phyloP scores from a whole-genome alignment of 495 filamentous ascomycete species.

The Neurospora sp. region DNA sequence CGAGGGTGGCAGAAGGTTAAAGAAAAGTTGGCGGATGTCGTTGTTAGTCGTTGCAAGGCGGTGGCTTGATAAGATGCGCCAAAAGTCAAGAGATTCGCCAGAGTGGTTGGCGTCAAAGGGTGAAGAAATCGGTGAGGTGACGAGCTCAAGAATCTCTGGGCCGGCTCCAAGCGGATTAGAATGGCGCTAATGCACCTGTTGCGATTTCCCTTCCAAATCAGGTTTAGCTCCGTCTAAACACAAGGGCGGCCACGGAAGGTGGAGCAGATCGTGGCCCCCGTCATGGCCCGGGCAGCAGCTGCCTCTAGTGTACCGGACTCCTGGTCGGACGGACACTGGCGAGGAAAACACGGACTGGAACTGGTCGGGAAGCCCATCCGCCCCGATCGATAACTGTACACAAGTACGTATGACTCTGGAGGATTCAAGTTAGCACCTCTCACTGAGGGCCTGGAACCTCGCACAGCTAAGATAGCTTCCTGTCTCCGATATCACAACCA shows the following conservation, averaged over 20 bases:
- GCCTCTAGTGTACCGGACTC: not conserved
- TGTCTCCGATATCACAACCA: not conserved
- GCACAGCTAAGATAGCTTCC: not conserved
- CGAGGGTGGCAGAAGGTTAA: not conserved
- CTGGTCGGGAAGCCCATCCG: not conserved
- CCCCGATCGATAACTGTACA: not conserved
- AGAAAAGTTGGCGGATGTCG: not conserved
- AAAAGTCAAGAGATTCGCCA: not conserved
- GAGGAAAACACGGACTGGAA: not conserved
- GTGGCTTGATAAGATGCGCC: not conserved
- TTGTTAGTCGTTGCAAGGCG: not conserved
- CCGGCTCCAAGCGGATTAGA: not conserved
- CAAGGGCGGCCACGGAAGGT: not conserved
- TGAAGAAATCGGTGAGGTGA: not conserved
- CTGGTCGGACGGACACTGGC: not conserved
- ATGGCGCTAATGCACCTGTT: not conserved
- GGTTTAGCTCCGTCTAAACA: not conserved
- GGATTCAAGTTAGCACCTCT: not conserved
- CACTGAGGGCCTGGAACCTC: not conserved
- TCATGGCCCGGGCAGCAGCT: not conserved
- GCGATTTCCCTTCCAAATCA: not conserved
- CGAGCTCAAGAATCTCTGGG: not conserved
- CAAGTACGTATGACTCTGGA: not conserved
- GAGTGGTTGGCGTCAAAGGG: not conserved
- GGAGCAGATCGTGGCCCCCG: not conserved